These are phyloP conservation scores for Capsicum pubescens DNA, from an alignment of 257 asterid species.

Conservation along the genomic window DNA sequence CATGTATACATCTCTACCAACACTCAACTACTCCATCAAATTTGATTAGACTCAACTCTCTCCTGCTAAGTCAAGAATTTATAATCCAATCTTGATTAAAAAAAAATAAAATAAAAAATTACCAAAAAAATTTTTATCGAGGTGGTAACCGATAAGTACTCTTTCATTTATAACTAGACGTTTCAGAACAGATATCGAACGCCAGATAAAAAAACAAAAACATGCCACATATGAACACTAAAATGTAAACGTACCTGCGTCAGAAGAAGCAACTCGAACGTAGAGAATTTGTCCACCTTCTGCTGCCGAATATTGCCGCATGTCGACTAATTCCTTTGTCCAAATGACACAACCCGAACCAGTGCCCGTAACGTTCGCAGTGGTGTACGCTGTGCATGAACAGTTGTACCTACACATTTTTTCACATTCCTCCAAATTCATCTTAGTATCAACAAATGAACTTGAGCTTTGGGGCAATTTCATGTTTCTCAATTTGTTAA, in stretches of 20 bases:
- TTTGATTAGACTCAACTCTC: conserved; percentile 1
- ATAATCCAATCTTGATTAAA: background rate
- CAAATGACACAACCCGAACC: conserved; percentile 72
- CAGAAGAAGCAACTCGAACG: conserved; percentile 56
- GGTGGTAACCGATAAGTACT: background rate
- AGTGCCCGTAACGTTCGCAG: conserved; percentile 36
- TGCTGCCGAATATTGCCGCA: conserved; percentile 68
- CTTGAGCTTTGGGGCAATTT: conserved; percentile 67
- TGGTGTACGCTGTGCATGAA: conserved; percentile 42
- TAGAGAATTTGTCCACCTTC: conserved; percentile 72
- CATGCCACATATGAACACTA: too few relatives aligned
- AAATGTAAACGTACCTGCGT: conserved; percentile 48
- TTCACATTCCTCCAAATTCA: conserved; percentile 44
- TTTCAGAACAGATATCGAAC: background rate
- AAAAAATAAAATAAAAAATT: background rate
- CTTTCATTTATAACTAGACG: background rate
- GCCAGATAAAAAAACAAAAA: background rate
- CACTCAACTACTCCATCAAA: background rate
- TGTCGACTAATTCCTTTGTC: conserved; percentile 59
- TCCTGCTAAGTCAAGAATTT: background rate
- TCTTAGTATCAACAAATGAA: conserved; percentile 45
- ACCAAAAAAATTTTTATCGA: too few relatives aligned
- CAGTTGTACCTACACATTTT: conserved; percentile 43
- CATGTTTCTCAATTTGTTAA: conserved; percentile 44
- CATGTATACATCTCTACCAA: background rate